Base-by-base conservation (phyloP, 2,329 filamentous ascomycete genomes). In the Trichoderma cornu-damae region DNA sequence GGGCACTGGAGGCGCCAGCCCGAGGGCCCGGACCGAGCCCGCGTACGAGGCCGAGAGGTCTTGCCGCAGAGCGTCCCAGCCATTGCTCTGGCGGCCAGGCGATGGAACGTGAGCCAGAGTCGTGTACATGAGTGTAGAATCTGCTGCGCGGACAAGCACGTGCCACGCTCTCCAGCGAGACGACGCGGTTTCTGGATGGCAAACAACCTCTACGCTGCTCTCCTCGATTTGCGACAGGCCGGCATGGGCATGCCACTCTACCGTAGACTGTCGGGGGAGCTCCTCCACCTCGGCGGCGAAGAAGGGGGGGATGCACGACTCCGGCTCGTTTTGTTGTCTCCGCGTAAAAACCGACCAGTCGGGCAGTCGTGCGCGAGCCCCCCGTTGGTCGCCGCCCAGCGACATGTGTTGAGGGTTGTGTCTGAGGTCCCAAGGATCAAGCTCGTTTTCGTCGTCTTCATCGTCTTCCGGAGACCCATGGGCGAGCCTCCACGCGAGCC, bases 181-280 rank as follows among this genome's bases (percentile, higher is more conserved):
- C 2, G 30, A 26, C 12, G 56, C 59, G 7, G 62, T 50, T 34
- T 67, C 60, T 8, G 58, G 47, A 20, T 61, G 55, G 22, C 55
- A 57, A 9, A 63, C 40, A 44, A 69, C 61, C 58, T 69, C 67
- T 30, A 65, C 65, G 4, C 63, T 66, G 12, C 64, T 58, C 47
- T 70, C 65, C 4, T 62, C 59, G 3, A 75, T 60, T 22, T 62
- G 58, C 8, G 70, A 69, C 6, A 88, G 70, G 0, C 89, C 88
- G 3, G 83, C 68, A 58, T 87, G 81, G 1, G 79, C 86, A 63
- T 89, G 87, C 92, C 93, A 99, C 74, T 99, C 94, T 9, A 96
- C 83, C 35, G 78, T 78, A 26, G 87, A 87, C 14, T 75, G 77
- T 18, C 89, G 82, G 1, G 94, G 94, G 11, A 99, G 77, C 62